These are phyloP conservation scores for Fusarium oligoseptatum DNA, from an alignment of 2,329 filamentous ascomycete genomes.

Conservation along the genomic window DNA sequence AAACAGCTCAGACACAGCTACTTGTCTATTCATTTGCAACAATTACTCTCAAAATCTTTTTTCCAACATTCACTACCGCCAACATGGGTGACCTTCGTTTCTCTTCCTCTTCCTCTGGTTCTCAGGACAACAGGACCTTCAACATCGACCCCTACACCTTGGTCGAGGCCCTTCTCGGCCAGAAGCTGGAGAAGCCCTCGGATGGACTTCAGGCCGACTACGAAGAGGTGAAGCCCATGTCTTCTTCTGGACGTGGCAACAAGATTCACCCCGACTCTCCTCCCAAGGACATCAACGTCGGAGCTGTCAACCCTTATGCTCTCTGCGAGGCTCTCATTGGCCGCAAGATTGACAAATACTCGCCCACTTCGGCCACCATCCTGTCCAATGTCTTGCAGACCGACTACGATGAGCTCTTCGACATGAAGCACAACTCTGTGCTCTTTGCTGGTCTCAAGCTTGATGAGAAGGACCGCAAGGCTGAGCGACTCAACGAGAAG, in stretches of 20 bases:
- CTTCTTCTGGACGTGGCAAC: slow-evolving; percentile 8
- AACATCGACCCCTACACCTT: slow-evolving; percentile 54
- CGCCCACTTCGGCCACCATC: slow-evolving; percentile 51
- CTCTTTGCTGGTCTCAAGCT: slow-evolving; percentile 59
- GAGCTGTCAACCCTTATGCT: slow-evolving; percentile 60
- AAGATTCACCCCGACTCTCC: slow-evolving; percentile 50
- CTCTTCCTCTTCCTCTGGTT: slow-evolving; percentile 13
- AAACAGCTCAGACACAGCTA: slow-evolving; percentile 2
- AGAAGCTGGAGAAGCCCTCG: slow-evolving; percentile 47
- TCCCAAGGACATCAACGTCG: slow-evolving; percentile 55
- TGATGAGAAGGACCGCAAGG: slow-evolving; percentile 53
- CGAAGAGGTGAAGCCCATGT: slow-evolving; percentile 47
- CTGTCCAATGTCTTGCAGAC: slow-evolving; percentile 59
- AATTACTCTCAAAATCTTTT: background rate
- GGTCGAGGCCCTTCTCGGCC: slow-evolving; percentile 55
- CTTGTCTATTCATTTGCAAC: background rate
- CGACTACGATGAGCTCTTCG: slow-evolving; percentile 62
- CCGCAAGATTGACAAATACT: slow-evolving; percentile 55
- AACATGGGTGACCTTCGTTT: slow-evolving; percentile 36
- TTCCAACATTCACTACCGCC: background rate
- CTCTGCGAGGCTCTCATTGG: slow-evolving; percentile 59
- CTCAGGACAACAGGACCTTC: slow-evolving; percentile 23
- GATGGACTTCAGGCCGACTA: slow-evolving; percentile 50
- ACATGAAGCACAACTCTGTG: slow-evolving; percentile 58
- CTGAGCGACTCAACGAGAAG: slow-evolving; percentile 54